Evolutionary conservation across 2,329 filamentous ascomycete genomes (phyloP), one percentile per base, ranked within the genome.

Genomic region (Aurifilum marmelostoma): DNA sequence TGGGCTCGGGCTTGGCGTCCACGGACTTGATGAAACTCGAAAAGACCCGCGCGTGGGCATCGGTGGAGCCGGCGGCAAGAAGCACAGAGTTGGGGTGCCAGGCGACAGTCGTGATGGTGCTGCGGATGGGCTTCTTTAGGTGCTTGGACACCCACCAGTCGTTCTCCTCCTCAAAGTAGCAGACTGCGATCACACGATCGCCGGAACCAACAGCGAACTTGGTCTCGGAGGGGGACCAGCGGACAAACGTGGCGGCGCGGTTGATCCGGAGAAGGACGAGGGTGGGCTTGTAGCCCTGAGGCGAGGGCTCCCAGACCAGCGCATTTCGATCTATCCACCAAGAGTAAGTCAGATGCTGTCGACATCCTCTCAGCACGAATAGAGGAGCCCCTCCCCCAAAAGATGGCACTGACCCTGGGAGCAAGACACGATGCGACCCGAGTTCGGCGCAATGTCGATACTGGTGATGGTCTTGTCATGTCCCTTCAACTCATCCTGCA

Each of bases 61-160:
- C 96, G 47, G 96, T 97, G n/a, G 93, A 97, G 50, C 96, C 96
- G 58, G 96, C 94, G 21, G 95, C 96, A 32, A 99, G 86, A 41
- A 99, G 88, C 21, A 99, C 96, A 12, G 92, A 97, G 85, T 99
- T 99, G 47, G 96, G 96, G 81, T 99, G 96, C 96, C 96, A 99
- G 68, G 91, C 91, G 59, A 99, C 89, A 21, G 92, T 94, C 67
- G 96, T 98, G 76, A 99, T 95, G 68, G 96, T 99, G 79, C 94
- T 97, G 74, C 95, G 92, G 76, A 99, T 97, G 27, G 96, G 96
- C 87, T 98, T 99, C 89, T 98, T 98, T 77, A 99, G 83, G 82
- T 99, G 96, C 86, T 99, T 99, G 50, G 94, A 97, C 56, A 99
- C 95, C 96, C 96, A 99, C 96, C 96, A 99, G 84, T 99, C 94